A percentile compares a stretch with the other conserved stretches of the same genome.
These are phyloP conservation scores for Penicillium maclennaniae DNA, from an alignment of 495 filamentous ascomycete genomes.

Conservation along the genomic window DNA sequence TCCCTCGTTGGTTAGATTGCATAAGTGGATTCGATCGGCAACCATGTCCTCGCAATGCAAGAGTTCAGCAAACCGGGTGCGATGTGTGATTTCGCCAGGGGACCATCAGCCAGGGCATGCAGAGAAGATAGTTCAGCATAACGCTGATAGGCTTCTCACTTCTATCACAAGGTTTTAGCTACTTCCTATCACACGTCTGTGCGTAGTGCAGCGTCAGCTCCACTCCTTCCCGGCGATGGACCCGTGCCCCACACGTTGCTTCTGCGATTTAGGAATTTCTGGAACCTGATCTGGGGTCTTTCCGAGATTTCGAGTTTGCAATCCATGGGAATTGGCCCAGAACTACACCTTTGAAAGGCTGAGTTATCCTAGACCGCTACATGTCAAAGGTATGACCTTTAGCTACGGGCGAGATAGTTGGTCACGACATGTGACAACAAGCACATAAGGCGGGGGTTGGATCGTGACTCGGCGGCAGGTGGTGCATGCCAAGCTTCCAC, in stretches of 20 bases:
- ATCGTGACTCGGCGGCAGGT: conserved; percentile 6
- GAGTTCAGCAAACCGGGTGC: background rate
- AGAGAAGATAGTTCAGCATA: background rate
- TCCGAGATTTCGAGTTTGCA: no score
- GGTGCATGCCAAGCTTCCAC: conserved; percentile 16
- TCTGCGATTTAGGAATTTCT: no score
- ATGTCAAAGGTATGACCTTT: no score
- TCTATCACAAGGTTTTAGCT: conserved; percentile 1
- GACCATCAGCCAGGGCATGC: background rate
- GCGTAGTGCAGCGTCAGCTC: background rate
- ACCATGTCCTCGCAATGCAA: background rate
- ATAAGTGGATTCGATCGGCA: background rate
- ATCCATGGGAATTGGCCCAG: background rate
- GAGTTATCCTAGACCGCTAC: no score
- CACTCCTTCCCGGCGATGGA: no score
- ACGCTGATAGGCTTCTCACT: background rate
- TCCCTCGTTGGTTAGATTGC: background rate
- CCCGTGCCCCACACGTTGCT: no score
- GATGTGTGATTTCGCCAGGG: background rate
- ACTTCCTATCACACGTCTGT: conserved; percentile 5
- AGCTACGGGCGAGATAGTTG: no score
- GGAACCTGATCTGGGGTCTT: no score
- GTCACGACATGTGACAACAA: background rate
- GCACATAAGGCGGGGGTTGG: background rate
- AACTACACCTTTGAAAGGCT: background rate